Percentiles rank a stretch among this genome's conserved stretches.
Conservation (phyloP, 2,329 filamentous ascomycete species). For the Hymenoscyphus repandus region DNA sequence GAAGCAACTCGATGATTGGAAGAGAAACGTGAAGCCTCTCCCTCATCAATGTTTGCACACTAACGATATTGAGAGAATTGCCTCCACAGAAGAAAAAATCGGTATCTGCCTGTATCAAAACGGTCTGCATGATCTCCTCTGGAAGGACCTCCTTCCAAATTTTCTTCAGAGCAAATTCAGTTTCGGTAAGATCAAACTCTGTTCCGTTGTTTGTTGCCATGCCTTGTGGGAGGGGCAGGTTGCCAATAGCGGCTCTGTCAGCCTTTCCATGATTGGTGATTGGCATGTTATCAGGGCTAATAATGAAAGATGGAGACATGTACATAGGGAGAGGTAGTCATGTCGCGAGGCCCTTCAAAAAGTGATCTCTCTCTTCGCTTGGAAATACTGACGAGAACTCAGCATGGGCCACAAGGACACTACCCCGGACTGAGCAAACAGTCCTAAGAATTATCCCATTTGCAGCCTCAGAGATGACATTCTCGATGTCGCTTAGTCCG, state of each 20-base stretch:
- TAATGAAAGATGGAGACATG: constrained; percentile 30
- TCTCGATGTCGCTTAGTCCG: constrained; percentile 39
- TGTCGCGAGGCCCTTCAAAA: constrained; percentile 8
- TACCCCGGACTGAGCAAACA: constrained; percentile 21
- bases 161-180: background rate
- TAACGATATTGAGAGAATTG: background rate
- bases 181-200: background rate
- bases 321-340: constrained; percentile 28
- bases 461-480: constrained; percentile 22
- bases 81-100: constrained; percentile 1
- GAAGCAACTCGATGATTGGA: background rate
- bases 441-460: constrained; percentile 25
- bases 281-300: constrained; percentile 29
- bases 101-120: background rate
- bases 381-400: constrained; percentile 19
- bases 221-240: constrained; percentile 2
- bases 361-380: background rate
- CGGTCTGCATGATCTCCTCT: background rate
- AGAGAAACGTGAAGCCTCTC: background rate
- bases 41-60: background rate
- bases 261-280: constrained; percentile 30
- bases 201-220: background rate
- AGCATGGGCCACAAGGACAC: too few relatives aligned
- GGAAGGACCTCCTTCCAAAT: constrained; percentile 5
- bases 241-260: constrained; percentile 24